Evolutionary conservation across 306 rosid species (phyloP).

Genomic region (Astragalus glycyphyllos): DNA sequence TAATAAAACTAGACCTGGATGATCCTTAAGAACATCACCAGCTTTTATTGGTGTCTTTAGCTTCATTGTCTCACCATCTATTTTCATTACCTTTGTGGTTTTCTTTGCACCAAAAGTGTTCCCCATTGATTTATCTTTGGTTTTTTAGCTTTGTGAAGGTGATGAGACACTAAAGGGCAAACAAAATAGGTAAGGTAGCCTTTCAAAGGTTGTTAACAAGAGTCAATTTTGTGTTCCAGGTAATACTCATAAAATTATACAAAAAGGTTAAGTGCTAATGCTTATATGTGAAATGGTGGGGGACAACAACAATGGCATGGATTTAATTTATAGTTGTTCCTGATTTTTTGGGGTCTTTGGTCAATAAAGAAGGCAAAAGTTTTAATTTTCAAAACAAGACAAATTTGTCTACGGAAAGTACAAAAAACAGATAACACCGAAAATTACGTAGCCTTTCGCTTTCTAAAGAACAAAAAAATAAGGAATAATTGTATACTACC

Average conservation of each 20-base stretch:
- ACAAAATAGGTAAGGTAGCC: neutral
- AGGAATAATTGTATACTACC: neutral
- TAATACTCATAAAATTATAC: conserved; percentile 33
- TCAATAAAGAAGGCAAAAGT: conserved; percentile 75
- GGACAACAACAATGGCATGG: conserved; percentile 29
- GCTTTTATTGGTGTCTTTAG: conserved; percentile 68
- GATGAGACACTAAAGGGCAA: conserved; percentile 15
- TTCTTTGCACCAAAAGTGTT: conserved; percentile 76
- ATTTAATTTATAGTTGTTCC: conserved; percentile 43
- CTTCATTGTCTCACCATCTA: conserved; percentile 80
- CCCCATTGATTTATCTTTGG: conserved; percentile 57
- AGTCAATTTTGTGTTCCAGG: conserved; percentile 8
- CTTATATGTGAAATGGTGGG: neutral
- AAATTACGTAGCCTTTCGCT: conserved; percentile 51
- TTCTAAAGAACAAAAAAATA: conserved; percentile 22
- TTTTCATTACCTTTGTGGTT: conserved; percentile 73
- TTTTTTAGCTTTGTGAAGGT: neutral
- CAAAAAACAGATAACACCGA: conserved; percentile 12
- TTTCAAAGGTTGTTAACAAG: neutral
- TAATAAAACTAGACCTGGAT: conserved; percentile 75
- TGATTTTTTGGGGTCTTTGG: conserved; percentile 37
- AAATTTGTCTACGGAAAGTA: conserved; percentile 30
- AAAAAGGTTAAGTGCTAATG: conserved; percentile 7
- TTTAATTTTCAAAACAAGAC: conserved; percentile 24
- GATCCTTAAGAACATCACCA: conserved; percentile 64